phyloP scores from a whole-genome alignment of 2,329 filamentous ascomycete genomes.

The Leptographium galeiforme region DNA sequence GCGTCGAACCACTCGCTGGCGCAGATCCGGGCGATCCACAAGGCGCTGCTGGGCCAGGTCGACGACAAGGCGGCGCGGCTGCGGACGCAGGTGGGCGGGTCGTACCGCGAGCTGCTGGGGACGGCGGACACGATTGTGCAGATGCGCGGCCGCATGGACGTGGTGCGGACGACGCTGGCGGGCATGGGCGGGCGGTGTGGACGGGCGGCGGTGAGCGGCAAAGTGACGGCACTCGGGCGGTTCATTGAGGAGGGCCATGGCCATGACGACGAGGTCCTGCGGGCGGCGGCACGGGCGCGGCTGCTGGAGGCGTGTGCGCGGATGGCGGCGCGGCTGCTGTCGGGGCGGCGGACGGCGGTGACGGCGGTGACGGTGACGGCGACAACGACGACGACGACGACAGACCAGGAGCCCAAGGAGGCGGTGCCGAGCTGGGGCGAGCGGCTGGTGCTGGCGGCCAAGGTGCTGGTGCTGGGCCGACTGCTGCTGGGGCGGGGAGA shows the following conservation, averaged over 20 bases:
- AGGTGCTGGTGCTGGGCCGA: slow-evolving; percentile 62
- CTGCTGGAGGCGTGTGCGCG: slow-evolving; percentile 39
- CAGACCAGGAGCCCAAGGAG: neutral
- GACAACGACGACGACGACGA: neutral
- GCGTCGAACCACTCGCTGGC: slow-evolving; percentile 42
- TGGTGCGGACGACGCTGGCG: slow-evolving; percentile 57
- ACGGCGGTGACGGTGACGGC: slow-evolving; percentile 14
- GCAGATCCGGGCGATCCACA: slow-evolving; percentile 50
- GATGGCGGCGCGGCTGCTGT: slow-evolving; percentile 32
- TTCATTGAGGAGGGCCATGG: slow-evolving; percentile 23
- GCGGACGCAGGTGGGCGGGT: slow-evolving; percentile 49
- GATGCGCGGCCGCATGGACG: slow-evolving; percentile 69
- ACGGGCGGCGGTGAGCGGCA: slow-evolving; percentile 52
- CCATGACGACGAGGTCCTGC: slow-evolving; percentile 11
- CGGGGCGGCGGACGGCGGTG: slow-evolving; percentile 15
- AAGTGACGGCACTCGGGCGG: slow-evolving; percentile 41
- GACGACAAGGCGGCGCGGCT: slow-evolving; percentile 50
- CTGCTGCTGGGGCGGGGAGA: slow-evolving; percentile 40
- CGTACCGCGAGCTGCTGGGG: slow-evolving; percentile 78
- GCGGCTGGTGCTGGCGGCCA: slow-evolving; percentile 46
- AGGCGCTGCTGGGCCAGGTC: slow-evolving; percentile 41
- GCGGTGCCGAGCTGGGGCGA: slow-evolving; percentile 24
- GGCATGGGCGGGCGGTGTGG: slow-evolving; percentile 68
- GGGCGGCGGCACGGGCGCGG: slow-evolving; percentile 28
- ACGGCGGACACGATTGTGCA: slow-evolving; percentile 89